phyloP scores from a whole-genome alignment of 768 basidiomycete species.

The Amanita pseudoporphyria region DNA sequence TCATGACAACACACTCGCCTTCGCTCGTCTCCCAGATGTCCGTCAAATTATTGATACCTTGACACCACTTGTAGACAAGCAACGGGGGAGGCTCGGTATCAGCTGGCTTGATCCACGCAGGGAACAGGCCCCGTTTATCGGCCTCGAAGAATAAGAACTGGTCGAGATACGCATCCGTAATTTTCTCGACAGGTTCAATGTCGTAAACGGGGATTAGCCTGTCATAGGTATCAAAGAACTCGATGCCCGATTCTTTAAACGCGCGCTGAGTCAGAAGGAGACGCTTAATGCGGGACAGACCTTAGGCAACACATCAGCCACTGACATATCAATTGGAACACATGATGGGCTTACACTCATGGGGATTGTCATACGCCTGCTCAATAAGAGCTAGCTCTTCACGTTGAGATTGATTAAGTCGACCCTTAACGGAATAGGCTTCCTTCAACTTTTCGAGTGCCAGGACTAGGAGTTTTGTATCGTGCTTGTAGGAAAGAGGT shows the following conservation, averaged over 20 bases:
- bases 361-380: conserved; percentile 98
- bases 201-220: conserved; percentile 98
- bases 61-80: conserved; percentile 99
- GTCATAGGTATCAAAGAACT: conserved; percentile 96
- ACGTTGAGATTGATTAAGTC: conserved; percentile 95
- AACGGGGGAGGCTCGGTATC: conserved; percentile 96
- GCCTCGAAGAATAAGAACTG: conserved; percentile 99
- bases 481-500: conserved; percentile 97
- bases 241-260: conserved; percentile 97
- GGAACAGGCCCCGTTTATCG: conserved; percentile 96
- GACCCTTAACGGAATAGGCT: conserved; percentile 93
- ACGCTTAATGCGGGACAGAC: conserved; percentile 95
- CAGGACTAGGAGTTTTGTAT: conserved; percentile 93
- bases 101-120: conserved; percentile 98
- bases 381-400: conserved; percentile 98
- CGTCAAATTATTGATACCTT: conserved; percentile 97
- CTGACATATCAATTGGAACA: not conserved
- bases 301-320: conserved; percentile 19
- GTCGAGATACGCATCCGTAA: conserved; percentile 97
- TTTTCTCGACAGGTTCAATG: conserved; percentile 99
- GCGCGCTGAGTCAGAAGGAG: conserved; percentile 93
- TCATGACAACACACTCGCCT: conserved; percentile 96
- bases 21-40: conserved; percentile 99
- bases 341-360: conserved; percentile 63
- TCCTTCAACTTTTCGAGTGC: conserved; percentile 98